phyloP scores from a whole-genome alignment of 208 protist genomes.

The Crithidia expoeki region DNA sequence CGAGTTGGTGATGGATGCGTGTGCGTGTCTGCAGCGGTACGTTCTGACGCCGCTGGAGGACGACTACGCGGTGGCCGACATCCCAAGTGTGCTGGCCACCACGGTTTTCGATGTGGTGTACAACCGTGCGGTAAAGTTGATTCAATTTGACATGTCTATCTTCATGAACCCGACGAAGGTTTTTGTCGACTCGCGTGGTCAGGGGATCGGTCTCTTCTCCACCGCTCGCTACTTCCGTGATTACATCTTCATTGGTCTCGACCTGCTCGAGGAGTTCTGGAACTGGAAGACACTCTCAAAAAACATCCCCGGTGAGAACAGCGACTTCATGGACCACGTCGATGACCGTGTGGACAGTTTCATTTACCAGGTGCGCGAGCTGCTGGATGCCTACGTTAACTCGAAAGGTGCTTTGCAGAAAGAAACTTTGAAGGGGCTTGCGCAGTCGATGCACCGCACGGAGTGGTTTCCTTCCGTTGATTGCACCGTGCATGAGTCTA shows the following conservation, averaged over 20 bases:
- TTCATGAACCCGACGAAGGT: constrained; percentile 62
- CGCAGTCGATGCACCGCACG: constrained; percentile 39
- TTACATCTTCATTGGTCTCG: constrained; percentile 78
- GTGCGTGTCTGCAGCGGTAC: constrained; percentile 53
- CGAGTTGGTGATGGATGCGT: constrained; percentile 48
- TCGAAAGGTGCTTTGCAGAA: constrained; percentile 64
- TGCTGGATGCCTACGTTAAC: constrained; percentile 67
- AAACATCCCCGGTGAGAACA: constrained; percentile 62
- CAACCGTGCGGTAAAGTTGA: constrained; percentile 40
- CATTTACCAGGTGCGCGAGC: constrained; percentile 55
- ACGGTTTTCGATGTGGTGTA: constrained; percentile 67
- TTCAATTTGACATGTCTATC: constrained; percentile 53
- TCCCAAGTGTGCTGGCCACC: constrained; percentile 58
- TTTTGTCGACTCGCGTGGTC: constrained; percentile 73
- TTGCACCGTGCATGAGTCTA: constrained; percentile 79
- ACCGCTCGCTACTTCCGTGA: constrained; percentile 66
- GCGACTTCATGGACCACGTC: constrained; percentile 73
- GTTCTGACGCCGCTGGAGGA: constrained; percentile 76
- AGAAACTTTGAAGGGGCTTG: constrained; percentile 46
- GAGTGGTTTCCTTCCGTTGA: constrained; percentile 84
- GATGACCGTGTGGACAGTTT: constrained; percentile 65
- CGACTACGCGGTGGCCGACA: constrained; percentile 77
- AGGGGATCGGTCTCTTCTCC: constrained; percentile 64
- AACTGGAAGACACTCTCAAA: constrained; percentile 70
- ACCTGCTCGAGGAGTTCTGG: constrained; percentile 82